phyloP scores from a whole-genome alignment of 306 rosid genomes.

The Arachis hypogaea region DNA sequence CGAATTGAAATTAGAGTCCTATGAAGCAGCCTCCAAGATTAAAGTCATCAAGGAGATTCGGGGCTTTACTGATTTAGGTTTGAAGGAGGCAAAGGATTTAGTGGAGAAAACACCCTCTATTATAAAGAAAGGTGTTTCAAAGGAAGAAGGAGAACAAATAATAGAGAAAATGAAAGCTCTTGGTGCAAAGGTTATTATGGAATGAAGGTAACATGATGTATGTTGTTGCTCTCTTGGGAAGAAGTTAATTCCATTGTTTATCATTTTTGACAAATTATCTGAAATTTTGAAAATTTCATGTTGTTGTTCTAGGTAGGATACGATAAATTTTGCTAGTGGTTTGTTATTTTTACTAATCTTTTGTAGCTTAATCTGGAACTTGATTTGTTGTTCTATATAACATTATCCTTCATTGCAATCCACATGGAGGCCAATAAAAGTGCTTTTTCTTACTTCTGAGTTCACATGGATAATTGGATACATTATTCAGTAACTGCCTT shows the following conservation, averaged over 20 bases:
- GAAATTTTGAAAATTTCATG: slow-evolving; percentile 26
- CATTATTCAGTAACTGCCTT: slow-evolving; percentile 9
- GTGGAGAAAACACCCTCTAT: slow-evolving; percentile 82
- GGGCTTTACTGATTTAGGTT: slow-evolving; percentile 81
- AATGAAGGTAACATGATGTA: slow-evolving; percentile 47
- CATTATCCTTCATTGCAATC: slow-evolving; percentile 23
- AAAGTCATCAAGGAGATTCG: slow-evolving; percentile 89
- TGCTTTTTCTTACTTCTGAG: not conserved
- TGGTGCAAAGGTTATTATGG: slow-evolving; percentile 85
- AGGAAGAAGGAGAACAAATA: slow-evolving; percentile 87
- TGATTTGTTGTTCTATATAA: slow-evolving; percentile 18
- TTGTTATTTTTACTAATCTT: not conserved
- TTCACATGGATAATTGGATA: slow-evolving; percentile 8
- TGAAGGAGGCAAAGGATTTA: slow-evolving; percentile 86
- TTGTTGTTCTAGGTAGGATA: slow-evolving; percentile 23
- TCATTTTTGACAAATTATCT: slow-evolving; percentile 14
- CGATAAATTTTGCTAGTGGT: slow-evolving; percentile 37
- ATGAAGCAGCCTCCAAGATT: slow-evolving; percentile 80
- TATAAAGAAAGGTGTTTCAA: slow-evolving; percentile 78
- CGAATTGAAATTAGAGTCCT: slow-evolving; percentile 80
- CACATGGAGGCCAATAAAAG: slow-evolving; percentile 29
- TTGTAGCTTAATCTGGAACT: slow-evolving; percentile 22
- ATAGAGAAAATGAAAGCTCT: slow-evolving; percentile 87
- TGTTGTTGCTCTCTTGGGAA: slow-evolving; percentile 22
- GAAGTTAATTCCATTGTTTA: slow-evolving; percentile 36